phyloP scores from a whole-genome alignment of 2,329 filamentous ascomycete genomes.

The Sclerotinia subarctica region DNA sequence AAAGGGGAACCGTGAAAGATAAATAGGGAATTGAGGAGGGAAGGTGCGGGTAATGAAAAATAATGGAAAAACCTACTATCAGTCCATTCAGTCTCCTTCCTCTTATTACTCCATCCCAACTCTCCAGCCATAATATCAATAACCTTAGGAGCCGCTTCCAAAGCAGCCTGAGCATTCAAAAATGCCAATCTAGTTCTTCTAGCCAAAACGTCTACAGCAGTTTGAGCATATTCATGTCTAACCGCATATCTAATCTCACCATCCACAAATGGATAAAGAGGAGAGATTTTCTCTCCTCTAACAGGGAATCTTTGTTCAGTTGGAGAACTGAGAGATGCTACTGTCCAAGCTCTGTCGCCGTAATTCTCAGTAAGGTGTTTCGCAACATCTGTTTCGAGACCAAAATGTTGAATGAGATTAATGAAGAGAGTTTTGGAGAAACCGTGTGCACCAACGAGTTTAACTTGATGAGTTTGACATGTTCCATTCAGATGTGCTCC shows the following conservation, averaged over 20 bases:
- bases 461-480: conserved; percentile 81
- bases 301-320: conserved; percentile 80
- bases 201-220: conserved; percentile 82
- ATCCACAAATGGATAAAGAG: conserved; percentile 85
- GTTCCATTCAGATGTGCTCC: conserved; percentile 66
- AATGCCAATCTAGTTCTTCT: conserved; percentile 83
- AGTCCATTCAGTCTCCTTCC: conserved; percentile 79
- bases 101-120: conserved; percentile 68
- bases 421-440: conserved; percentile 92
- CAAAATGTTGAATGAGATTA: conserved; percentile 90
- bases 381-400: conserved; percentile 86
- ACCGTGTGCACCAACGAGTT: conserved; percentile 78
- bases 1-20: background rate
- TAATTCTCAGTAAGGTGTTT: conserved; percentile 85
- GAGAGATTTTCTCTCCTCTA: conserved; percentile 73
- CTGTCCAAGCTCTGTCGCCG: conserved; percentile 88
- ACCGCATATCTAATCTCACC: conserved; percentile 88
- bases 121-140: conserved; percentile 89
- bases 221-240: conserved; percentile 86
- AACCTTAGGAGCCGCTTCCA: conserved; percentile 78
- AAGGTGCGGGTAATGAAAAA: background rate
- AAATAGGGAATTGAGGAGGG: background rate
- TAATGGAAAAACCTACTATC: conserved; percentile 53
- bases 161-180: conserved; percentile 84
- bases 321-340: conserved; percentile 73